Conservation (phyloP, 129 eudicot genomes). For the Centaurea solstitialis region DNA sequence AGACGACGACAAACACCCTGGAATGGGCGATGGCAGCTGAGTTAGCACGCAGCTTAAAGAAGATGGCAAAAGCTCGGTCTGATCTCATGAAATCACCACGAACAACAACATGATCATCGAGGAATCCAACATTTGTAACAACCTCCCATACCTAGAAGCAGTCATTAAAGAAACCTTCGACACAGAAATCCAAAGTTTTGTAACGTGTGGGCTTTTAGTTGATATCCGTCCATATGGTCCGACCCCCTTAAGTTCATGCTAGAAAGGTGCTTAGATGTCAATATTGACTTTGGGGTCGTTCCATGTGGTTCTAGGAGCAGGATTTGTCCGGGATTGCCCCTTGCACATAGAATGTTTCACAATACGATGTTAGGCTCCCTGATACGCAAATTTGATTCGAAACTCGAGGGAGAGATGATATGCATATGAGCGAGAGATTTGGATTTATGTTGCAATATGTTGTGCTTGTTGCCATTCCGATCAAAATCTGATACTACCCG, state of each 20-base stretch:
- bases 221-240: too few relatives aligned
- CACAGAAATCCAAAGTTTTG: too few relatives aligned
- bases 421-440: constrained; percentile 52
- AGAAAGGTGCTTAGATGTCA: too few relatives aligned
- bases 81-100: constrained; percentile 17
- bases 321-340: constrained; percentile 38
- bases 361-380: constrained; percentile 44
- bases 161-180: too few relatives aligned
- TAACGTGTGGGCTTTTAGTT: too few relatives aligned
- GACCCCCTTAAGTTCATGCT: too few relatives aligned
- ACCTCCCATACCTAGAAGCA: constrained; percentile 46
- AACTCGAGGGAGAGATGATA: constrained; percentile 36
- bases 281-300: constrained; percentile 45
- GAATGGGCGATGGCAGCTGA: constrained; percentile 51
- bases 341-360: constrained; percentile 43
- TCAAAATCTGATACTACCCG: constrained; percentile 23
- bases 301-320: constrained; percentile 53
- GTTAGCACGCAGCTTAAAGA: constrained; percentile 26
- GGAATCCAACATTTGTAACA: constrained; percentile 34
- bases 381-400: constrained; percentile 43
- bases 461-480: constrained; percentile 35
- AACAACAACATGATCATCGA: neutral
- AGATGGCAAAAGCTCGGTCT: constrained; percentile 15
- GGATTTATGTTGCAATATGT: constrained; percentile 42
- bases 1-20: constrained; percentile 33